Conservation (phyloP, 805 yeast genomes). For the Metschnikowia koreensis region DNA sequence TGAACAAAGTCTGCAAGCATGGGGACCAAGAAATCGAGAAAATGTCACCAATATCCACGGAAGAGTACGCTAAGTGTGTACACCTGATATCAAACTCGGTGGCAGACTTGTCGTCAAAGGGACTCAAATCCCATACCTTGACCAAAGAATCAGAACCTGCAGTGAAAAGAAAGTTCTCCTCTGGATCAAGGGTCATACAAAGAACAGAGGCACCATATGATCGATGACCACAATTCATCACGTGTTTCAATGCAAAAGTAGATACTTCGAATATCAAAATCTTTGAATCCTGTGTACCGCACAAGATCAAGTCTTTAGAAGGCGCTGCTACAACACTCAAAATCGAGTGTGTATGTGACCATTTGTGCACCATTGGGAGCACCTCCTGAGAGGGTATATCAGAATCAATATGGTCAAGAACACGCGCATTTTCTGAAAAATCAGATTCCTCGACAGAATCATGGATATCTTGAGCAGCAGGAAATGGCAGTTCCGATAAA, state of each 20-base stretch:
- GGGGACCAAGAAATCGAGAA: slow-evolving; percentile 77
- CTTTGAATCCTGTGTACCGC: slow-evolving; percentile 88
- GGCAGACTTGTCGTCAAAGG: slow-evolving; percentile 18
- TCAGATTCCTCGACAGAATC: background rate
- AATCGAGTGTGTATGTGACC: slow-evolving; percentile 74
- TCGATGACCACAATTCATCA: slow-evolving; percentile 36
- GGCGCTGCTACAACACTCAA: slow-evolving; percentile 70
- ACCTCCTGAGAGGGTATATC: slow-evolving; percentile 9
- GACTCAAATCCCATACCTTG: slow-evolving; percentile 73
- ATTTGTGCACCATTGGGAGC: slow-evolving; percentile 50
- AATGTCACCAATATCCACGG: slow-evolving; percentile 89
- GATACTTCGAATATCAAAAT: slow-evolving; percentile 67
- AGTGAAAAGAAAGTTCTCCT: slow-evolving; percentile 64
- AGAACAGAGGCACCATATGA: slow-evolving; percentile 78
- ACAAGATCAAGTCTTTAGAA: slow-evolving; percentile 56
- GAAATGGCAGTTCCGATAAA: slow-evolving; percentile 23
- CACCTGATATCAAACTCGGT: slow-evolving; percentile 22
- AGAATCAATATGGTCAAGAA: background rate
- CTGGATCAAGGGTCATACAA: slow-evolving; percentile 55
- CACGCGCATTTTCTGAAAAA: background rate
- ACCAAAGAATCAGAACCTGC: slow-evolving; percentile 91
- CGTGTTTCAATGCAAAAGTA: slow-evolving; percentile 56
- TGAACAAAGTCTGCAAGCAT: slow-evolving; percentile 56
- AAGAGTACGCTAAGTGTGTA: slow-evolving; percentile 74
- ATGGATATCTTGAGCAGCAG: background rate